A percentile compares a stretch with the other conserved stretches of the same genome.
These are phyloP conservation scores for Nyssa sinensis DNA, from an alignment of 148 eudicot species.

Conservation along the genomic window DNA sequence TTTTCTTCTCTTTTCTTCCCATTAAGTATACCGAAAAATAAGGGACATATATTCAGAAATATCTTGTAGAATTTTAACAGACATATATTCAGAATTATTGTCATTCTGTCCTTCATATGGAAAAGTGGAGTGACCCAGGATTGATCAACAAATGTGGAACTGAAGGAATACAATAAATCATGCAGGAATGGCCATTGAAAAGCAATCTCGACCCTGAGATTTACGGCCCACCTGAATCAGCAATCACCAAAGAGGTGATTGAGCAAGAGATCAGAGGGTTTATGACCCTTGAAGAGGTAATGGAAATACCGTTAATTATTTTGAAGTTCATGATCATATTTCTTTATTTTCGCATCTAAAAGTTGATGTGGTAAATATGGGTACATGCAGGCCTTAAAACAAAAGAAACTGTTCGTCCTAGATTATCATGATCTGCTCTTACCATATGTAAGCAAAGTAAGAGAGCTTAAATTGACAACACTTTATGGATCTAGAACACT, in stretches of 20 bases:
- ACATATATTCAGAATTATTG: too few species aligned
- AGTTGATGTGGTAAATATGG: too few species aligned
- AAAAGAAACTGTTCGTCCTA: constrained; percentile 64
- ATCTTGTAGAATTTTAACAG: too few species aligned
- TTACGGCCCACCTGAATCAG: constrained; percentile 72
- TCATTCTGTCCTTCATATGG: too few species aligned
- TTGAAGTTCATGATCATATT: too few species aligned
- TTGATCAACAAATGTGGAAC: not conserved
- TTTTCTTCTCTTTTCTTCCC: too few species aligned
- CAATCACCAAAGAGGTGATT: constrained; percentile 48
- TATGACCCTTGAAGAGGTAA: constrained; percentile 53
- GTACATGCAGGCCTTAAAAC: constrained; percentile 47
- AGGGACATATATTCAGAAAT: too few species aligned
- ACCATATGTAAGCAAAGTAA: constrained; percentile 71
- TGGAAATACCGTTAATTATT: too few species aligned
- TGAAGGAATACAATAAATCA: not conserved
- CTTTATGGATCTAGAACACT: constrained; percentile 80
- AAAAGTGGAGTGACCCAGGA: too few species aligned
- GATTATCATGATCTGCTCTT: constrained; percentile 84
- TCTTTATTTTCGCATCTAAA: too few species aligned
- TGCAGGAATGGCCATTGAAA: constrained; percentile 74
- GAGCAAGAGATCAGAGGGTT: constrained; percentile 53
- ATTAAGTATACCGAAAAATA: too few species aligned
- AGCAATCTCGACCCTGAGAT: constrained; percentile 69
- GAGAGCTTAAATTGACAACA: constrained; percentile 47